These are phyloP conservation scores for Suhomyces atakaporum DNA, from an alignment of 1,139 yeast genomes.

Conservation along the genomic window DNA sequence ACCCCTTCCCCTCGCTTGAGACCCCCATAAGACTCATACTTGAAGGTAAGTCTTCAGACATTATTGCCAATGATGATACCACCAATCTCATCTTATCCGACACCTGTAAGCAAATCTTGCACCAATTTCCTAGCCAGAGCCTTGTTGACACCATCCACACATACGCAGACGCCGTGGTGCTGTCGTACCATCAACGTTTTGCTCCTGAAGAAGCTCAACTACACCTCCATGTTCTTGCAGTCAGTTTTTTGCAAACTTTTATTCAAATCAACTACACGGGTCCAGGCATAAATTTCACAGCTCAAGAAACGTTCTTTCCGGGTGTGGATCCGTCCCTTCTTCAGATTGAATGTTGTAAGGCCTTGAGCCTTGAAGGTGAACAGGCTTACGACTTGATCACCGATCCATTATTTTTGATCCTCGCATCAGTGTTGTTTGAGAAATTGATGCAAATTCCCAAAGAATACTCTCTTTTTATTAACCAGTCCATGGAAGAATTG, in stretches of 20 bases:
- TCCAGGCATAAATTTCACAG: slow-evolving; percentile 54
- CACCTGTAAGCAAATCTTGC: slow-evolving; percentile 9
- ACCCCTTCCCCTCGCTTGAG: slow-evolving; percentile 10
- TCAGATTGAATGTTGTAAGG: slow-evolving; percentile 36
- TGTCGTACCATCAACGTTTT: slow-evolving; percentile 15
- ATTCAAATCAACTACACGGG: slow-evolving; percentile 84
- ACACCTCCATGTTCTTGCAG: slow-evolving; percentile 45
- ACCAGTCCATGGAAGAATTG: slow-evolving; percentile 23
- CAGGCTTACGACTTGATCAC: slow-evolving; percentile 60
- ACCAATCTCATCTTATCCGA: slow-evolving; percentile 10
- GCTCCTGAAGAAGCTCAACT: slow-evolving; percentile 17
- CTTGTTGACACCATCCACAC: slow-evolving; percentile 23
- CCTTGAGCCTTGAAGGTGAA: slow-evolving; percentile 60
- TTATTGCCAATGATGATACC: slow-evolving; percentile 20
- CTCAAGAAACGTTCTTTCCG: slow-evolving; percentile 36
- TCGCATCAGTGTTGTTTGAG: slow-evolving; percentile 56
- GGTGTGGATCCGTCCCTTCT: slow-evolving; percentile 28
- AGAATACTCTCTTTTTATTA: slow-evolving; percentile 31
- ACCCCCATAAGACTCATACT: slow-evolving; percentile 20
- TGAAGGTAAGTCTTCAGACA: slow-evolving; percentile 29
- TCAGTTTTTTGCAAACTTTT: slow-evolving; percentile 66
- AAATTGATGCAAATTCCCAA: slow-evolving; percentile 35
- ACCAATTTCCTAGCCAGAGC: slow-evolving; percentile 18
- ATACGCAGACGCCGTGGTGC: slow-evolving; percentile 22
- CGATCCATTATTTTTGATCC: slow-evolving; percentile 53